Percentiles rank a stretch among this genome's conserved stretches.
Conservation (phyloP, 768 basidiomycete genomes). For the Leucosporidium scottii region DNA sequence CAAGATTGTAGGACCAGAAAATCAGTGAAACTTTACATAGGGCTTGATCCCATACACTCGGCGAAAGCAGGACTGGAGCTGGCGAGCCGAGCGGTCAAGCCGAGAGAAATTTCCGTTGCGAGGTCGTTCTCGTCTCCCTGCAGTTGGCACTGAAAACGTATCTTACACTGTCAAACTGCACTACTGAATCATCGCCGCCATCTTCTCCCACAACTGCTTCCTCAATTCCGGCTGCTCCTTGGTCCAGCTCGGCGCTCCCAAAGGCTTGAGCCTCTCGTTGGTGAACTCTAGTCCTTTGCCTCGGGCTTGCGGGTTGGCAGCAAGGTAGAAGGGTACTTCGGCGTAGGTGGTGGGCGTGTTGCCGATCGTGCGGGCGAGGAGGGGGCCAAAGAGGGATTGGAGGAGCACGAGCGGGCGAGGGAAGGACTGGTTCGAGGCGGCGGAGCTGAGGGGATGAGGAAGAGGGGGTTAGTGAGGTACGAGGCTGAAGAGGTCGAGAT, state of each 20-base stretch:
- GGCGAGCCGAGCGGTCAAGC: too few species aligned
- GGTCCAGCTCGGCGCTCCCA: constrained; percentile 21
- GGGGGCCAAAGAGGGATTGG: constrained; percentile 17
- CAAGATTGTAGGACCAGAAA: too few species aligned
- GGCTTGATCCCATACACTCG: too few species aligned
- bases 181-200: constrained; percentile 18
- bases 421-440: constrained; percentile 18
- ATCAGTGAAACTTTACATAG: too few species aligned
- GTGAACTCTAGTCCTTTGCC: constrained; percentile 13
- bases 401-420: constrained; percentile 22
- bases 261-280: constrained; percentile 12
- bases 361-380: constrained; percentile 25
- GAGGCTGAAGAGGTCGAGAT: background rate
- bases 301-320: constrained; percentile 22
- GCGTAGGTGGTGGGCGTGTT: constrained; percentile 30
- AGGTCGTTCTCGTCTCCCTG: too few species aligned
- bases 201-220: constrained; percentile 15
- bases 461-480: background rate
- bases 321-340: constrained; percentile 34
- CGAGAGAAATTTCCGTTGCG: too few species aligned
- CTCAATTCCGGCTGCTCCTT: constrained; percentile 6
- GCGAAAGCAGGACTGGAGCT: too few species aligned
- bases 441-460: background rate
- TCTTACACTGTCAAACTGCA: background rate
- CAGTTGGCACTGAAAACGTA: too few species aligned